Percentiles rank a stretch among this genome's conserved stretches.
Evolutionary conservation across 495 filamentous ascomycete genomes (phyloP).

Genomic region (Aspergillus bridgeri): DNA sequence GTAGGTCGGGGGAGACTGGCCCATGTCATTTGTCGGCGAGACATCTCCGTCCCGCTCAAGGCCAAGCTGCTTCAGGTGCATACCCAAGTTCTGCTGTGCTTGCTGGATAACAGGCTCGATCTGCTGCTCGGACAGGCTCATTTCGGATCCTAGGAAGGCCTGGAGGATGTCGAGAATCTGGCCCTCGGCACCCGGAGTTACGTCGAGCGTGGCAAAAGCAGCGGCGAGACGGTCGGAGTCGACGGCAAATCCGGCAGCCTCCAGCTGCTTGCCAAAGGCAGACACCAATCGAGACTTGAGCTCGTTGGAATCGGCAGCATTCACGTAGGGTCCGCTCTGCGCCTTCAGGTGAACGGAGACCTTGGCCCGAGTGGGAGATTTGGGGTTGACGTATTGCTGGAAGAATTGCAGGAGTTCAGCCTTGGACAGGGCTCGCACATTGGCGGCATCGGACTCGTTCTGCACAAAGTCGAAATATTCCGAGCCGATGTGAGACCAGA

Average conservation of each 20-base stretch:
- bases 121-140: constrained; percentile 40
- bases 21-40: too few species aligned
- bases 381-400: constrained; percentile 69
- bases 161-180: constrained; percentile 43
- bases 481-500: constrained; percentile 80
- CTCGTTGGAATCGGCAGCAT: constrained; percentile 36
- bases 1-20: constrained; percentile 42
- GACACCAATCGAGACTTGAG: constrained; percentile 54
- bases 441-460: constrained; percentile 71
- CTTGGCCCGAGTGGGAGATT: constrained; percentile 71
- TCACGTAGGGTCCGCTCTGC: constrained; percentile 49
- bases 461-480: constrained; percentile 88
- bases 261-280: constrained; percentile 49
- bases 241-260: constrained; percentile 43
- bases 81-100: constrained; percentile 39
- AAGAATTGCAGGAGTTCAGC: constrained; percentile 77
- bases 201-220: constrained; percentile 46
- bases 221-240: constrained; percentile 42
- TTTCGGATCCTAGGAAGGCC: constrained; percentile 49
- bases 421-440: constrained; percentile 73
- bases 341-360: constrained; percentile 79
- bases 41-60: too few species aligned
- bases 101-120: constrained; percentile 42
- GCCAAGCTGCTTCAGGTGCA: constrained; percentile 40
- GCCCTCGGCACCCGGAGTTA: constrained; percentile 38